phyloP scores from a whole-genome alignment of 257 asterid genomes.

The Euphrasia confusa region DNA sequence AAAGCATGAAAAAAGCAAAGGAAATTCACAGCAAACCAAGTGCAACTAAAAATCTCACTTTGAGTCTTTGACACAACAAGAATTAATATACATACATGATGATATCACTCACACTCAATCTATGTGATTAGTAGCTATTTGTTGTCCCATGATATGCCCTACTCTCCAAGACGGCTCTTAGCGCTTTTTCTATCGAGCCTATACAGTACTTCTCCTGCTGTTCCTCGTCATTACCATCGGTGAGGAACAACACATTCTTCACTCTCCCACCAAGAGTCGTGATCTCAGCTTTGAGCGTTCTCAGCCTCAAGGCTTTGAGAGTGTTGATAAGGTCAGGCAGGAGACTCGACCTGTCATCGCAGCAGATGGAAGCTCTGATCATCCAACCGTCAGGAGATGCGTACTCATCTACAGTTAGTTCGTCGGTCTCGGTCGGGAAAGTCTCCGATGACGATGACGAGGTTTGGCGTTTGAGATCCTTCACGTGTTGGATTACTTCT shows the following conservation, averaged over 20 bases:
- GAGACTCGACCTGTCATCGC: slow-evolving; percentile 79
- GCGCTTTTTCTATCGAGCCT: background rate
- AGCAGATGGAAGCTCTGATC: slow-evolving; percentile 74
- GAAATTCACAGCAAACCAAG: background rate
- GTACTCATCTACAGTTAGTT: slow-evolving; percentile 61
- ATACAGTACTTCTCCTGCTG: background rate
- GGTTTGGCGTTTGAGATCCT: slow-evolving; percentile 75
- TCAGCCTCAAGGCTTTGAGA: slow-evolving; percentile 53
- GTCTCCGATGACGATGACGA: slow-evolving; percentile 47
- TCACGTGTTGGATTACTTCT: slow-evolving; percentile 84
- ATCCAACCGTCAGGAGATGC: slow-evolving; percentile 46
- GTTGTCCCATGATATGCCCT: background rate
- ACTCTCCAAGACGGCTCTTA: background rate
- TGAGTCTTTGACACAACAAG: too few species aligned
- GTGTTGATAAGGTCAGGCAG: slow-evolving; percentile 76
- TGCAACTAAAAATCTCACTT: background rate
- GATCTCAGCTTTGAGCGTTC: slow-evolving; percentile 71
- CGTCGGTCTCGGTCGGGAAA: slow-evolving; percentile 73
- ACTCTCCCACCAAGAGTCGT: slow-evolving; percentile 79
- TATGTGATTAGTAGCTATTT: background rate
- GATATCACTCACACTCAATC: too few species aligned
- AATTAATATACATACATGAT: too few species aligned
- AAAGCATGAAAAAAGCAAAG: too few species aligned
- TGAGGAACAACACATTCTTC: slow-evolving; percentile 63
- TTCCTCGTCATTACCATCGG: slow-evolving; percentile 7